Evolutionary conservation across 78 protist species (phyloP).

Genomic region (Dictyostelium capitatum): DNA sequence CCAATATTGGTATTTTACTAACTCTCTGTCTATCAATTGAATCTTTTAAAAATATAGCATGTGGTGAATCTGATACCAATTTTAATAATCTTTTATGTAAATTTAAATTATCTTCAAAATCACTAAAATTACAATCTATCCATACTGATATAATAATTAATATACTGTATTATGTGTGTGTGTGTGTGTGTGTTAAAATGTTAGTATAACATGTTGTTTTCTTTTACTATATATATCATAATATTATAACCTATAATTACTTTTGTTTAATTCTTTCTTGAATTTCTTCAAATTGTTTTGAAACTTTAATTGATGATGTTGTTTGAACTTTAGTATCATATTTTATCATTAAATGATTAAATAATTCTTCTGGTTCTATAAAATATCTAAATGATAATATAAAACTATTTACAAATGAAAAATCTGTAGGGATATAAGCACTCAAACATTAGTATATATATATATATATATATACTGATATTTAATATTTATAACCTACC

Average conservation of each 20-base stretch:
- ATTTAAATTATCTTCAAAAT: constrained; percentile 39
- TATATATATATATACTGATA: background rate
- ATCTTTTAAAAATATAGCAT: constrained; percentile 28
- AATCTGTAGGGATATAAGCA: background rate
- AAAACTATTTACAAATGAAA: constrained; percentile 48
- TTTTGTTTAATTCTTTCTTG: constrained; percentile 51
- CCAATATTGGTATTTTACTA: constrained; percentile 10
- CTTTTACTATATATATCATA: background rate
- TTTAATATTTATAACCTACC: constrained; percentile 6
- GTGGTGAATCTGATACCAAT: background rate
- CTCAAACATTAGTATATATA: background rate
- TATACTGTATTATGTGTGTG: no score
- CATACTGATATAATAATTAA: constrained; percentile 61
- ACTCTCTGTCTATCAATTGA: constrained; percentile 55
- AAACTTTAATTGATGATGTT: constrained; percentile 32
- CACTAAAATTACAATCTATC: constrained; percentile 54
- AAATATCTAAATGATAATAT: constrained; percentile 39
- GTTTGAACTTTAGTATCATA: constrained; percentile 19
- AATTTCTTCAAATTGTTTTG: constrained; percentile 55
- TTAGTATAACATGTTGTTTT: no score
- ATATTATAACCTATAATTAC: constrained; percentile 16
- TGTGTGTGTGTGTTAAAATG: background rate
- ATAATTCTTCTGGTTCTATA: constrained; percentile 36
- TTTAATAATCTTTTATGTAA: constrained; percentile 26
- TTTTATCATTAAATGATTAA: constrained; percentile 27